A percentile compares a stretch with the other conserved stretches of the same genome.
Conservation (phyloP, 2,329 filamentous ascomycete species). For the Aspergillus aculeatinus region DNA sequence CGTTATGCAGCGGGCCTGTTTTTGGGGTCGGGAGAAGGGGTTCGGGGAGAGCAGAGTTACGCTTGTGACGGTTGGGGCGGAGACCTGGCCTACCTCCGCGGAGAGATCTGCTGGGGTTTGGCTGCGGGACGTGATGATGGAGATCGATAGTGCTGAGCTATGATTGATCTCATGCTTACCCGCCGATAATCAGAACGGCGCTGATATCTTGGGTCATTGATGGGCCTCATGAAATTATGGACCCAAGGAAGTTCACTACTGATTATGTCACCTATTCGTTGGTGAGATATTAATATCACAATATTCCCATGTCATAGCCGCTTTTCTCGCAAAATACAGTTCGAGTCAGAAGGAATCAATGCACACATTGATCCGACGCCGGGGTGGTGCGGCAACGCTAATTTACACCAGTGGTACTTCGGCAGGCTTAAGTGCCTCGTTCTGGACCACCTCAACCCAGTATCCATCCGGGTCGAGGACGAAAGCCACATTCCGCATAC, state of each 20-base stretch:
- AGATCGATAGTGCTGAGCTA: not conserved
- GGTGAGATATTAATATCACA: not conserved
- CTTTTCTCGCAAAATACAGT: not conserved
- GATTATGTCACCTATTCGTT: not conserved
- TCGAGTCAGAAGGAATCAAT: not conserved
- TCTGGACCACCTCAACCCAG: slow-evolving; percentile 76
- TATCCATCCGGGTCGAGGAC: slow-evolving; percentile 84
- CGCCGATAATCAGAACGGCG: not conserved
- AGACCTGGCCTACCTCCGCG: not conserved
- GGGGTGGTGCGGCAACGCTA: not conserved
- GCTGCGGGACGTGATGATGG: not conserved
- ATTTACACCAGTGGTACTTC: not conserved
- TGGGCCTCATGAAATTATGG: not conserved
- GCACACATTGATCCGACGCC: not conserved
- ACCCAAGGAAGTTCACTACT: not conserved
- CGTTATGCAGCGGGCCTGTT: slow-evolving; percentile 44
- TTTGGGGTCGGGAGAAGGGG: slow-evolving; percentile 43
- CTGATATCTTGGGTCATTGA: not conserved
- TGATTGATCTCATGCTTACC: not conserved
- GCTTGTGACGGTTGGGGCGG: slow-evolving; percentile 2
- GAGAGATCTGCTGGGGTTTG: not conserved
- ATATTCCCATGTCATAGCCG: not conserved
- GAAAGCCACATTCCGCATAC: slow-evolving; percentile 93
- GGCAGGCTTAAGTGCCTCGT: slow-evolving; percentile 49
- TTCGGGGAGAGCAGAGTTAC: slow-evolving; percentile 40